Percentiles rank a stretch among this genome's conserved stretches.
These are phyloP conservation scores for Phialocephala sp. DNA, from an alignment of 2,329 filamentous ascomycete species.

Conservation along the genomic window DNA sequence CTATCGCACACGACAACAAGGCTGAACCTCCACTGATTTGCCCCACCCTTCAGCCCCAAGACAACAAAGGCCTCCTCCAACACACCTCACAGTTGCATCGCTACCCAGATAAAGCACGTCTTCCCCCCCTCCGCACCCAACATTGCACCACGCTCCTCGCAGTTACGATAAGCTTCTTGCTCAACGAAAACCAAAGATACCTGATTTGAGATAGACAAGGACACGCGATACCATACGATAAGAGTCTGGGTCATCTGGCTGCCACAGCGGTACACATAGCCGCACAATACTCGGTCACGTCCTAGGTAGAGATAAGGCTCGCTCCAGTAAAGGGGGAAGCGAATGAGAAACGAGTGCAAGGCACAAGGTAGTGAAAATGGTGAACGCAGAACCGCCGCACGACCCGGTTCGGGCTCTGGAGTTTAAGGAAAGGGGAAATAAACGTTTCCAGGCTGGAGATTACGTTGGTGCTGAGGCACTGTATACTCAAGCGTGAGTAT, in stretches of 20 bases:
- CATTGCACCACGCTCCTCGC: not conserved
- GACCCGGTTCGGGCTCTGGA: slow-evolving; percentile 36
- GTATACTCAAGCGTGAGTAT: slow-evolving; percentile 72
- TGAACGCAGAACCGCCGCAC: slow-evolving; percentile 27
- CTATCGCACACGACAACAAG: slow-evolving; percentile 3
- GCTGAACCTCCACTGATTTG: slow-evolving; percentile 7
- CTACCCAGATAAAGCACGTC: not conserved
- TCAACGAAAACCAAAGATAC: not conserved
- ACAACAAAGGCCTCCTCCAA: slow-evolving; percentile 1
- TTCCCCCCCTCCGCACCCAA: not conserved
- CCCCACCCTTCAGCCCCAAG: slow-evolving; percentile 2
- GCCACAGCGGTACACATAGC: not conserved
- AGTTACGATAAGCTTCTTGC: not conserved
- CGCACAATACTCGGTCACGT: not conserved
- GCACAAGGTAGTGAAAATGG: slow-evolving; percentile 29
- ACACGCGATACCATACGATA: not conserved
- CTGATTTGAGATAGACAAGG: not conserved
- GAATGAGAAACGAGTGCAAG: not conserved
- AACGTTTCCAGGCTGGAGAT: slow-evolving; percentile 67
- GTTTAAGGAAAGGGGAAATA: slow-evolving; percentile 44
- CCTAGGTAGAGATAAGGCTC: slow-evolving; percentile 2
- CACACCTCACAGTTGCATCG: not conserved
- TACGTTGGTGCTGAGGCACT: slow-evolving; percentile 68
- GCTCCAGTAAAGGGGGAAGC: not conserved
- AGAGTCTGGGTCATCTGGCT: not conserved